Evolutionary conservation across 805 yeast species (phyloP).

Genomic region (Gaillardinia entomophila): DNA sequence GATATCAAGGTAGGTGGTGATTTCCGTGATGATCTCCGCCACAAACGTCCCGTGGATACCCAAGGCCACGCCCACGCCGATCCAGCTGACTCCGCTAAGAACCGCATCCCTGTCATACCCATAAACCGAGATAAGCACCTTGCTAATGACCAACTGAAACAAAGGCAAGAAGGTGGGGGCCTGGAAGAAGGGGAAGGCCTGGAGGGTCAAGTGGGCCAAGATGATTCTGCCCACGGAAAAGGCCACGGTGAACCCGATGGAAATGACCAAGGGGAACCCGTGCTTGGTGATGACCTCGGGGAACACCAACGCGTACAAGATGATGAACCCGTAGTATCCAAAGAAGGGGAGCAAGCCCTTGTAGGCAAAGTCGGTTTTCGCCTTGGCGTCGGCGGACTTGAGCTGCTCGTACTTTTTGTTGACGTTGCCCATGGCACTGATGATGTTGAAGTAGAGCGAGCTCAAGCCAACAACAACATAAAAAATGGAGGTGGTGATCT

Average conservation of each 20-base stretch:
- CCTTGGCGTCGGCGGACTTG: constrained; percentile 18
- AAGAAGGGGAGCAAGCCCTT: constrained; percentile 66
- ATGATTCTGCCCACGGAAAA: constrained; percentile 89
- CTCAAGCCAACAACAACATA: constrained; percentile 48
- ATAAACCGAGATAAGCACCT: constrained; percentile 28
- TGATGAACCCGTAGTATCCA: constrained; percentile 44
- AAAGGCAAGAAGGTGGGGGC: constrained; percentile 66
- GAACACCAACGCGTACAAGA: constrained; percentile 42
- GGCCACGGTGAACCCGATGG: constrained; percentile 74
- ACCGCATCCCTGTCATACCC: constrained; percentile 36
- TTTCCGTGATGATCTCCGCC: constrained; percentile 71
- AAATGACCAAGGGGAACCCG: constrained; percentile 53
- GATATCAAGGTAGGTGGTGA: constrained; percentile 77
- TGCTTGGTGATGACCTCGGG: constrained; percentile 44
- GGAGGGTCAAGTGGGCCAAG: constrained; percentile 77
- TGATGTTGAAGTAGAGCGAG: constrained; percentile 58
- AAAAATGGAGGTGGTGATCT: constrained; percentile 35
- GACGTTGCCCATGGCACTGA: constrained; percentile 62
- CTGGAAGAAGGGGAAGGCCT: constrained; percentile 67
- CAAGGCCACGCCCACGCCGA: constrained; percentile 61
- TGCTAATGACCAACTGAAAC: constrained; percentile 36
- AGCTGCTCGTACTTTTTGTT: constrained; percentile 35
- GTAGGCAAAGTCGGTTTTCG: constrained; percentile 37
- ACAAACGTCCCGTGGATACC: constrained; percentile 70
- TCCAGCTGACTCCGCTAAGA: constrained; percentile 51